Percentiles rank a stretch among this genome's conserved stretches.
Evolutionary conservation across 768 basidiomycete species (phyloP).

Genomic region (Lyophyllum decastes): DNA sequence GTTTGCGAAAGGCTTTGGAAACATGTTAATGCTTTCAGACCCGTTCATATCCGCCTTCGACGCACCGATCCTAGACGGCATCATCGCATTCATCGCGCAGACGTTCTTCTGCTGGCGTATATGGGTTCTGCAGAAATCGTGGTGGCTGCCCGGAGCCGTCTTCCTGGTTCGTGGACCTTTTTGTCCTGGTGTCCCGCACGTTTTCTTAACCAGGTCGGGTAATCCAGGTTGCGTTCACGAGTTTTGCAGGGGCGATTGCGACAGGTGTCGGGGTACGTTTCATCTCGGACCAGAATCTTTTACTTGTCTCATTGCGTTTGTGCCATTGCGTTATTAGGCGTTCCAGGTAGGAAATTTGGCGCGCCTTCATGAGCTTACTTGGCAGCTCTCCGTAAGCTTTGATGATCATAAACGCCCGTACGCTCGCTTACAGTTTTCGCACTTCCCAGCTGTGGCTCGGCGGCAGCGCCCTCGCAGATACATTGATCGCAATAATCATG

Average conservation of each 20-base stretch:
- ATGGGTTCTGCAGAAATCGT: not conserved
- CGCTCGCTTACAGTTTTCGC: not conserved
- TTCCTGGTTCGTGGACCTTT: not conserved
- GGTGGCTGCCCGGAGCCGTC: not conserved
- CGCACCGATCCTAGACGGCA: not conserved
- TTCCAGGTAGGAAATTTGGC: conserved; percentile 5
- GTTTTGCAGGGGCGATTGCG: conserved; percentile 11
- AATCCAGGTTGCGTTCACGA: not conserved
- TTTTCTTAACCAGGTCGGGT: not conserved
- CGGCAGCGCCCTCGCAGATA: conserved; percentile 14
- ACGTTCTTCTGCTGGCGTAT: conserved; percentile 6
- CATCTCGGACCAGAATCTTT: not conserved
- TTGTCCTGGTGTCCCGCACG: too few relatives aligned
- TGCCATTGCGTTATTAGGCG: too few relatives aligned
- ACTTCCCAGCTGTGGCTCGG: conserved; percentile 11
- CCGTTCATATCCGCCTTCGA: conserved; percentile 18
- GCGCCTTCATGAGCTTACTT: conserved; percentile 8
- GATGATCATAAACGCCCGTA: not conserved
- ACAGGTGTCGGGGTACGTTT: conserved; percentile 8
- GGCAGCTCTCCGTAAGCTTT: conserved; percentile 11
- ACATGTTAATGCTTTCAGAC: conserved; percentile 20
- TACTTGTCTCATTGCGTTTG: not conserved
- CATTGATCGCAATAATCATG: conserved; percentile 11
- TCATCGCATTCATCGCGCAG: conserved; percentile 7
- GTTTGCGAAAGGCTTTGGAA: conserved; percentile 27